These are phyloP conservation scores for Heterobasidion irregulare DNA, from an alignment of 1,284 basidiomycete species.

Conservation along the genomic window DNA sequence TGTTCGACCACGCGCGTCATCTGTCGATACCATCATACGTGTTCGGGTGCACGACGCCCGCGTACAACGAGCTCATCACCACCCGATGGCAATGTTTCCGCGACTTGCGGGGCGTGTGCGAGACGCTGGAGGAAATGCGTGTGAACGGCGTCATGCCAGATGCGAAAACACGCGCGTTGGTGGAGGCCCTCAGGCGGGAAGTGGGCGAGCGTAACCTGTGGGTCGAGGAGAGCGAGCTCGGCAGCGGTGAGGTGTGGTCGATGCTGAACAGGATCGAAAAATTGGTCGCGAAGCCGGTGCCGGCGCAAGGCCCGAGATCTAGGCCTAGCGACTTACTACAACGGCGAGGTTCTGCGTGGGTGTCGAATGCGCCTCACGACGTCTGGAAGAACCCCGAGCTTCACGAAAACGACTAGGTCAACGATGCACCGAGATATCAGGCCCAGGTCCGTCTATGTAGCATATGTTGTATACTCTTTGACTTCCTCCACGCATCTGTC, in stretches of 20 bases:
- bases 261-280: slow-evolving; percentile 30
- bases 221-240: slow-evolving; percentile 36
- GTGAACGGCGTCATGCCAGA: slow-evolving; percentile 69
- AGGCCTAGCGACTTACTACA: not conserved
- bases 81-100: slow-evolving; percentile 78
- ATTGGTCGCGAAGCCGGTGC: slow-evolving; percentile 15
- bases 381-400: not conserved
- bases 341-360: not conserved
- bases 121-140: slow-evolving; percentile 74
- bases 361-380: not conserved
- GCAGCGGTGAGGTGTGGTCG: slow-evolving; percentile 27
- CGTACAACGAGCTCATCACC: slow-evolving; percentile 79
- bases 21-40: slow-evolving; percentile 74
- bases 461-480: no score
- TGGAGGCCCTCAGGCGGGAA: slow-evolving; percentile 61
- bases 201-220: slow-evolving; percentile 45
- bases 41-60: slow-evolving; percentile 76
- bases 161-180: slow-evolving; percentile 45
- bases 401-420: not conserved
- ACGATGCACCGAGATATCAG: no score
- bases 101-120: slow-evolving; percentile 67
- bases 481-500: no score
- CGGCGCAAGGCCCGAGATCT: not conserved
- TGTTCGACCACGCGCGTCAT: slow-evolving; percentile 72
- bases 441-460: no score